Evolutionary conservation across 2,329 filamentous ascomycete species (phyloP).

Genomic region (Ambrosiella beaveri): DNA sequence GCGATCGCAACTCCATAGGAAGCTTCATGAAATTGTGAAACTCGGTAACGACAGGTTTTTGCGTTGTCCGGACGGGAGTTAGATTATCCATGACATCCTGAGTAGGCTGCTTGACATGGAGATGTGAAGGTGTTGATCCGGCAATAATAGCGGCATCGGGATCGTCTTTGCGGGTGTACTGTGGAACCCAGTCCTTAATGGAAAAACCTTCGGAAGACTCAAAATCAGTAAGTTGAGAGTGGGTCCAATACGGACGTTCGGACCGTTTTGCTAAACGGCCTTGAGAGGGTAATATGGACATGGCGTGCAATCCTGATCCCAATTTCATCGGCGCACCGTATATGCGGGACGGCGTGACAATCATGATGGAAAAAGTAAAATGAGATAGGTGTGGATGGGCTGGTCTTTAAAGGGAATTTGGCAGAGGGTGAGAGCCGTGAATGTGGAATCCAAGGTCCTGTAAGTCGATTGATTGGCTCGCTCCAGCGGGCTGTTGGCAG

Average conservation of each 20-base stretch:
- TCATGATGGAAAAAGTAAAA: no score
- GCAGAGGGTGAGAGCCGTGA: no score
- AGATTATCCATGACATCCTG: background rate
- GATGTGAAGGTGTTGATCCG: background rate
- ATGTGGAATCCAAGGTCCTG: no score
- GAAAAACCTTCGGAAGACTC: constrained; percentile 1
- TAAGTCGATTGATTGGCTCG: no score
- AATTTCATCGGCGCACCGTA: no score
- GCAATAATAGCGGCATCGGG: background rate
- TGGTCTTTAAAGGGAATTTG: no score
- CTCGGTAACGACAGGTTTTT: background rate
- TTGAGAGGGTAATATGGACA: background rate
- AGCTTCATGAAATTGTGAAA: constrained; percentile 13
- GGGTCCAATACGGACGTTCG: background rate
- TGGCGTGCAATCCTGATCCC: background rate
- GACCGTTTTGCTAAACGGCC: background rate
- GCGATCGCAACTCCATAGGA: constrained; percentile 13
- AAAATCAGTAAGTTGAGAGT: background rate
- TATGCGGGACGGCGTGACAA: no score
- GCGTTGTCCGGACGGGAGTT: background rate
- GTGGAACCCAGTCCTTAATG: constrained; percentile 3
- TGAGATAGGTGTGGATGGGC: no score
- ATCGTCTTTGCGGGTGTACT: background rate
- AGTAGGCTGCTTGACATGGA: background rate
- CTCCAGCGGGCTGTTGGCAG: no score